A percentile compares a stretch with the other conserved stretches of the same genome.
Evolutionary conservation across 2,329 filamentous ascomycete species (phyloP).

Genomic region (Spiromastix sp.): DNA sequence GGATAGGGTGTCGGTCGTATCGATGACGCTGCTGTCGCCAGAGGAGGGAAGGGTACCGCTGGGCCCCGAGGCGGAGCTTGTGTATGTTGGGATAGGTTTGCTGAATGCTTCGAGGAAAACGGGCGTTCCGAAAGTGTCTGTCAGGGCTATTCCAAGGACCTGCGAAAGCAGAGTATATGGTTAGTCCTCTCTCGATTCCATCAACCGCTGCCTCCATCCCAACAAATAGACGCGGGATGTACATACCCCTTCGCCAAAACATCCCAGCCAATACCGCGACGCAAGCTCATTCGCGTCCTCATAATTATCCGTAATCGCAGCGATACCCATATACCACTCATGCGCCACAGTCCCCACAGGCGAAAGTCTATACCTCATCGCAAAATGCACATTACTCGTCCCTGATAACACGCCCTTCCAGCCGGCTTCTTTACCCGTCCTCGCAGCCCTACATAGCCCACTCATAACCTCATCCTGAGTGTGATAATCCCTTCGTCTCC

Average conservation of each 20-base stretch:
- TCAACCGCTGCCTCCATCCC: too few species aligned
- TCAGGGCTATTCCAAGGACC: constrained; percentile 79
- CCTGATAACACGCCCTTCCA: constrained; percentile 67
- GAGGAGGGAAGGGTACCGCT: constrained; percentile 30
- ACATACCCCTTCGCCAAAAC: constrained; percentile 66
- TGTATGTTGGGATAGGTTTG: constrained; percentile 46
- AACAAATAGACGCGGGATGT: too few species aligned
- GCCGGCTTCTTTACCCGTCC: constrained; percentile 55
- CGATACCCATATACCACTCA: constrained; percentile 99
- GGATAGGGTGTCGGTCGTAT: constrained; percentile 26
- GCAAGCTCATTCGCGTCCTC: constrained; percentile 73
- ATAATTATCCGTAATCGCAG: constrained; percentile 82
- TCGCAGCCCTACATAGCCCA: constrained; percentile 69
- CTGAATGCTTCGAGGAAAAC: constrained; percentile 80
- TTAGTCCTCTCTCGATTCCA: background rate
- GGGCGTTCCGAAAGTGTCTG: constrained; percentile 90
- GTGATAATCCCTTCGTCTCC: constrained; percentile 83
- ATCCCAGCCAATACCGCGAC: constrained; percentile 78
- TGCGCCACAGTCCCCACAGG: constrained; percentile 89
- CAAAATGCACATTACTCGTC: constrained; percentile 93
- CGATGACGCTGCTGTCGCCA: constrained; percentile 32
- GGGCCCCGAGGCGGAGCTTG: constrained; percentile 30
- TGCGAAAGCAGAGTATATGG: constrained; percentile 10
- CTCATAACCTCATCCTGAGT: constrained; percentile 87
- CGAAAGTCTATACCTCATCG: constrained; percentile 77